These are phyloP conservation scores for Penicillium sp. DNA, from an alignment of 2,329 filamentous ascomycete genomes.

Conservation along the genomic window DNA sequence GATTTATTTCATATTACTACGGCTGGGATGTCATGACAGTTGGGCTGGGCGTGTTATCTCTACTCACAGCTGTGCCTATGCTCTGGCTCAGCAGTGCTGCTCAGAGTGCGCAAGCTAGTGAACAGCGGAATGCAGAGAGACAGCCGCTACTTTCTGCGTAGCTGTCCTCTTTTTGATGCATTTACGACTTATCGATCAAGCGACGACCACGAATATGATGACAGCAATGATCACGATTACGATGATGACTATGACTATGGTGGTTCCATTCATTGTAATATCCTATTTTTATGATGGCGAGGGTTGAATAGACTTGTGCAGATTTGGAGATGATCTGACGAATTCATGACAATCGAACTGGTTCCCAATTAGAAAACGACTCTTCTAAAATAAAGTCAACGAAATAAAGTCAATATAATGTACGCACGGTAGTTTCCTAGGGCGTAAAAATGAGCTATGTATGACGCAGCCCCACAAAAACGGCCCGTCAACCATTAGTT, in stretches of 20 bases:
- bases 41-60: conserved; percentile 20
- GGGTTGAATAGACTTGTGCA: not conserved
- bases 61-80: conserved; percentile 6
- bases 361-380: not conserved
- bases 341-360: not conserved
- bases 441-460: too few relatives aligned
- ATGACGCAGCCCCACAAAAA: not conserved
- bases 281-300: not conserved
- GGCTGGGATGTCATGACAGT: conserved; percentile 31
- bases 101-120: not conserved
- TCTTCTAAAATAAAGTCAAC: too few relatives aligned
- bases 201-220: not conserved
- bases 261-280: not conserved
- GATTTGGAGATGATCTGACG: not conserved
- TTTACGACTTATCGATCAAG: not conserved
- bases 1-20: conserved; percentile 31
- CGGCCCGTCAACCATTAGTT: not conserved
- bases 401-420: too few relatives aligned
- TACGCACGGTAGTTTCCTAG: too few relatives aligned
- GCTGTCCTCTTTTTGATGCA: not conserved
- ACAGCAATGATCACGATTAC: not conserved
- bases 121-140: not conserved
- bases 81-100: conserved; percentile 1
- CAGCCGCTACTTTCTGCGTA: not conserved
- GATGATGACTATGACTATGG: not conserved